Percentiles rank a stretch among this genome's conserved stretches.
Evolutionary conservation across 2,329 filamentous ascomycete genomes (phyloP).

Genomic region (Venturia pyrina): DNA sequence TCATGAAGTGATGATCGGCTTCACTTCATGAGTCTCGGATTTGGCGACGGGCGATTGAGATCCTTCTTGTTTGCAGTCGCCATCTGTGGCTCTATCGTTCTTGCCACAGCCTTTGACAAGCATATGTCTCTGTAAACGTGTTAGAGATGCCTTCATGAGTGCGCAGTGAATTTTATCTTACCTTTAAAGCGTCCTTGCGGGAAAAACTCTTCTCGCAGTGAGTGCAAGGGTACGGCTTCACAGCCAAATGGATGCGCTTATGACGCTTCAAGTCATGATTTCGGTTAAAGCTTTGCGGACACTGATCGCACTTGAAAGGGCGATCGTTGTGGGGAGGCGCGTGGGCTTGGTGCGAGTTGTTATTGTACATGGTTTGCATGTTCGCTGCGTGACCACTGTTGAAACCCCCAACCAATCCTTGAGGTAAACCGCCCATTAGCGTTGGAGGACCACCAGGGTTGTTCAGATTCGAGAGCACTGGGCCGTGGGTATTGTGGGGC

Average conservation of each 20-base stretch:
- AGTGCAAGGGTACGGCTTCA: constrained; percentile 89
- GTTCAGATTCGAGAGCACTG: constrained; percentile 69
- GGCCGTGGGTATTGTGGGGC: constrained; percentile 50
- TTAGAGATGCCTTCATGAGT: constrained; percentile 13
- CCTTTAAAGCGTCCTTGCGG: constrained; percentile 92
- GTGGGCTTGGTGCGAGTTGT: constrained; percentile 42
- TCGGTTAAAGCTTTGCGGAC: constrained; percentile 85
- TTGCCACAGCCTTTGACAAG: constrained; percentile 60
- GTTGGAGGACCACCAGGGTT: constrained; percentile 64
- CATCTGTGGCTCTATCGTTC: constrained; percentile 22
- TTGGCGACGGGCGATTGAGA: constrained; percentile 16
- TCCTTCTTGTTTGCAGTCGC: constrained; percentile 25
- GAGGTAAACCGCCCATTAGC: constrained; percentile 51
- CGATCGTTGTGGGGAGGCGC: constrained; percentile 57
- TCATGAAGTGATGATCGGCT: constrained; percentile 4
- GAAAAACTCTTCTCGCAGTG: constrained; percentile 96
- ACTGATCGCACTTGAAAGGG: constrained; percentile 90
- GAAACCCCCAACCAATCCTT: constrained; percentile 45
- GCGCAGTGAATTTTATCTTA: constrained; percentile 29
- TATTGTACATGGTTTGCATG: constrained; percentile 52
- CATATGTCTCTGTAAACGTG: constrained; percentile 46
- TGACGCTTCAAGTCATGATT: constrained; percentile 96
- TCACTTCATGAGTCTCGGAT: constrained; percentile 8
- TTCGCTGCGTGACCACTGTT: constrained; percentile 53
- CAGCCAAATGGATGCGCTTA: constrained; percentile 85